These are phyloP conservation scores for Barnettozyma siamensis DNA, from an alignment of 805 yeast genomes.

Conservation along the genomic window DNA sequence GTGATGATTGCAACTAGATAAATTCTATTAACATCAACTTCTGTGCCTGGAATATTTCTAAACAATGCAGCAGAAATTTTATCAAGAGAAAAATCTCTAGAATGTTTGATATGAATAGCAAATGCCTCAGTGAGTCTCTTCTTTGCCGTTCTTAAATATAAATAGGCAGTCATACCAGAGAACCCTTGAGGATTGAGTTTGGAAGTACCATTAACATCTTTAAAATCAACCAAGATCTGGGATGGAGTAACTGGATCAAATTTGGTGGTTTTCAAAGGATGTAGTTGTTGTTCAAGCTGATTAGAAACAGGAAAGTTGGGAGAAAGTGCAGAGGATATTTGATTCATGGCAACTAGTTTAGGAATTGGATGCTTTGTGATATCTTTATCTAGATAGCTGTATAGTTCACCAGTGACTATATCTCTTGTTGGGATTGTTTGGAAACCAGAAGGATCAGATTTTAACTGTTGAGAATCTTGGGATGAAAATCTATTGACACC, in stretches of 20 bases:
- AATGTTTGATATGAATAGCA: constrained; percentile 56
- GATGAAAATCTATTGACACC: constrained; percentile 29
- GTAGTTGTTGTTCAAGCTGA: constrained; percentile 30
- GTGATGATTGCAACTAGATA: constrained; percentile 72
- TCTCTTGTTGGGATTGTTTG: constrained; percentile 66
- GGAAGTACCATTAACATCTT: constrained; percentile 60
- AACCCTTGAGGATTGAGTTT: constrained; percentile 59
- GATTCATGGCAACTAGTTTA: constrained; percentile 58
- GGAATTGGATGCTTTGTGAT: constrained; percentile 37
- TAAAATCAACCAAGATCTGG: constrained; percentile 73
- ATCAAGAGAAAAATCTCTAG: constrained; percentile 53
- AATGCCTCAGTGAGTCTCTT: constrained; percentile 75
- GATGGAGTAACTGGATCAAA: constrained; percentile 43
- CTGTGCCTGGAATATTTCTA: constrained; percentile 65
- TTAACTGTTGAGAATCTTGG: constrained; percentile 20
- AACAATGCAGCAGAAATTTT: constrained; percentile 76
- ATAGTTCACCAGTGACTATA: constrained; percentile 50
- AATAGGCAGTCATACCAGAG: constrained; percentile 64
- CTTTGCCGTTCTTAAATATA: constrained; percentile 60
- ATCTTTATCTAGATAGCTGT: constrained; percentile 29
- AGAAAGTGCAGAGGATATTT: constrained; percentile 63
- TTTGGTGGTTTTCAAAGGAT: constrained; percentile 41
- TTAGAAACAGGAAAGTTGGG: constrained; percentile 58
- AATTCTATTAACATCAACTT: constrained; percentile 56
- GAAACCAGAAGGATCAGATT: constrained; percentile 54